Conservation (phyloP, 352 stramenopile species). For the Phytophthora agathidicida region DNA sequence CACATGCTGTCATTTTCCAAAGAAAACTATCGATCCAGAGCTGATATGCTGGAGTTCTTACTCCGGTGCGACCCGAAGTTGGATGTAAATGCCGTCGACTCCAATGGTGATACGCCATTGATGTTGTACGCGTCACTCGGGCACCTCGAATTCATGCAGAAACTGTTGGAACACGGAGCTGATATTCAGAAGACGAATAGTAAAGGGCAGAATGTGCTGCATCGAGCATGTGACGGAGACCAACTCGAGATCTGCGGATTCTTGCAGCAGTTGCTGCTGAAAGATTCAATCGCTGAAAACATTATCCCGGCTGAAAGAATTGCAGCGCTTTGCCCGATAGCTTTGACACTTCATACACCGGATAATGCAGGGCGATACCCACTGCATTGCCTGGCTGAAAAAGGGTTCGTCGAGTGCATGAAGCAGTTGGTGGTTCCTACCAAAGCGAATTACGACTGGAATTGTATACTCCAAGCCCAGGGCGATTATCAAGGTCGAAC, state of each 20-base stretch:
- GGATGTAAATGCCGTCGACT: slow-evolving; percentile 49
- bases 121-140: slow-evolving; percentile 62
- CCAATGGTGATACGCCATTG: slow-evolving; percentile 51
- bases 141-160: slow-evolving; percentile 50
- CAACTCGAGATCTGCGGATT: slow-evolving; percentile 61
- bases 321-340: background rate
- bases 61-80: slow-evolving; percentile 34
- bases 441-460: slow-evolving; percentile 20
- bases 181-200: slow-evolving; percentile 32
- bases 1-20: slow-evolving; percentile 67
- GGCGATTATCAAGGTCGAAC: slow-evolving; percentile 34
- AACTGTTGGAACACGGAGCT: slow-evolving; percentile 34
- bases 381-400: slow-evolving; percentile 50
- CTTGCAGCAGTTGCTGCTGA: slow-evolving; percentile 41
- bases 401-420: slow-evolving; percentile 59
- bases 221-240: slow-evolving; percentile 64
- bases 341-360: slow-evolving; percentile 35
- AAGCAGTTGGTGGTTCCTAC: slow-evolving; percentile 43
- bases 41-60: slow-evolving; percentile 66
- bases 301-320: slow-evolving; percentile 4
- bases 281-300: slow-evolving; percentile 18
- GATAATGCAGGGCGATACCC: slow-evolving; percentile 44
- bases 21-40: slow-evolving; percentile 46
- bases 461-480: slow-evolving; percentile 30
- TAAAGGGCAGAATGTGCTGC: slow-evolving; percentile 53